Base-by-base conservation (phyloP, 2,329 filamentous ascomycete genomes). In the Bipolaris cookei region DNA sequence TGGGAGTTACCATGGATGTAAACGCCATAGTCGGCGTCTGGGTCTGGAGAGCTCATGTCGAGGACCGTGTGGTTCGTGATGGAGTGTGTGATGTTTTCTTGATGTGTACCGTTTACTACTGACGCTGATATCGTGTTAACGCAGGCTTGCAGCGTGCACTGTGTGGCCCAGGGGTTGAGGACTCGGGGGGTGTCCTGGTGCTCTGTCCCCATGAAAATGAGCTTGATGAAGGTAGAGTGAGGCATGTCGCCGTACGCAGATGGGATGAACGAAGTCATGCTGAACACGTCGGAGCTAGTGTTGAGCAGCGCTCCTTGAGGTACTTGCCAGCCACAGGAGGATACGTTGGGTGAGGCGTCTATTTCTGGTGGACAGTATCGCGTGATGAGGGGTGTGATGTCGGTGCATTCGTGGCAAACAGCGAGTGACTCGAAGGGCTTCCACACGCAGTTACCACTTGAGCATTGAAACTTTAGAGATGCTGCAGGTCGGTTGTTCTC, bases 221-320 rank as follows among this genome's bases (percentile, higher is more conserved):
- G 44, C 6, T 53, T 50, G 20, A 62, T 57, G 46, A 62, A 41
- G 7, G 59, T 62, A 14, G 59, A 62, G 23, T 62, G 56, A 14
- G 59, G 56, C 59, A 62, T 62, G 14, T 62, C 54, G 16, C 59
- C 59, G 38, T 62, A 62, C 13, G 59, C 59, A 14, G 56, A 62
- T 20, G 57, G 59, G 18, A 62, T 62, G 46, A 60, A 57, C n/a
- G 59, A 62, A 16, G 59, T 60, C 59, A 62, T 62, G 39, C 59
- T 62, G 39, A 62, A 62, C 8, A 60, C 56, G n/a, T 62, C 59
- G n/a, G 59, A 62, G 28, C 59, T 60, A 13, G 53, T 59, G 30
- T 62, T 62, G 46, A 62, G 53, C 18, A 46, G 53, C 16, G 56
- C 59, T 20, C 56, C 56, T 34, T 56, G 56, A 3, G 56, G 59